phyloP scores from a whole-genome alignment of 2,329 filamentous ascomycete genomes.

The Phialemoniopsis sp. region DNA sequence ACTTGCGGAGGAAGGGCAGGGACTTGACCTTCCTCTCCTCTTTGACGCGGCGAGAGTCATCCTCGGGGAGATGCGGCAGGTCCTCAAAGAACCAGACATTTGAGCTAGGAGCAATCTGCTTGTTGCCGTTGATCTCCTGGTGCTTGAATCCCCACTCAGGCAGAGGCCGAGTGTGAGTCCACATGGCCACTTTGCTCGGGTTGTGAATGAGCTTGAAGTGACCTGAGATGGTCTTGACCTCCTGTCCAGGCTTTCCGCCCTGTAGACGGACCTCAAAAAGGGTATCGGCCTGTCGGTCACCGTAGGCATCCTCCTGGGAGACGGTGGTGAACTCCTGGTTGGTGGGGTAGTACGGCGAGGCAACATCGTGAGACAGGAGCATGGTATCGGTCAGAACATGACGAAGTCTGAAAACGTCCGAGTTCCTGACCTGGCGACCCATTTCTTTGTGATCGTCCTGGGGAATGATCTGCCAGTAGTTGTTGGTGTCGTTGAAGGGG shows the following conservation, averaged over 20 bases:
- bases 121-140: slow-evolving; percentile 99
- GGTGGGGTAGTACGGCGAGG: slow-evolving; percentile 91
- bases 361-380: slow-evolving; percentile 92
- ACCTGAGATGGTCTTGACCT: slow-evolving; percentile 85
- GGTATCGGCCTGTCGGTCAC: slow-evolving; percentile 77
- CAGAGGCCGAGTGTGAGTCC: slow-evolving; percentile 93
- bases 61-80: slow-evolving; percentile 71
- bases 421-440: slow-evolving; percentile 70
- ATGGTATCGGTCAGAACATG: slow-evolving; percentile 83
- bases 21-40: slow-evolving; percentile 75
- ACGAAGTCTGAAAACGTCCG: slow-evolving; percentile 80
- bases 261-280: slow-evolving; percentile 92
- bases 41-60: slow-evolving; percentile 70
- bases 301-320: slow-evolving; percentile 65
- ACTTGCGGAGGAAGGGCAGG: slow-evolving; percentile 88
- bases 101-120: slow-evolving; percentile 83
- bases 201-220: slow-evolving; percentile 96
- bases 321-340: slow-evolving; percentile 98
- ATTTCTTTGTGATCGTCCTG: slow-evolving; percentile 52
- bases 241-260: slow-evolving; percentile 71
- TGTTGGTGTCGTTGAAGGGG: slow-evolving; percentile 97
- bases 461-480: slow-evolving; percentile 93
- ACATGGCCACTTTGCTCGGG: slow-evolving; percentile 97
- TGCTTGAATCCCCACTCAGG: slow-evolving; percentile 97
- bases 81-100: slow-evolving; percentile 96